Evolutionary conservation across 768 basidiomycete species (phyloP), one percentile per base, ranked within the genome.

Genomic region (Panaeolus cyanescens): DNA sequence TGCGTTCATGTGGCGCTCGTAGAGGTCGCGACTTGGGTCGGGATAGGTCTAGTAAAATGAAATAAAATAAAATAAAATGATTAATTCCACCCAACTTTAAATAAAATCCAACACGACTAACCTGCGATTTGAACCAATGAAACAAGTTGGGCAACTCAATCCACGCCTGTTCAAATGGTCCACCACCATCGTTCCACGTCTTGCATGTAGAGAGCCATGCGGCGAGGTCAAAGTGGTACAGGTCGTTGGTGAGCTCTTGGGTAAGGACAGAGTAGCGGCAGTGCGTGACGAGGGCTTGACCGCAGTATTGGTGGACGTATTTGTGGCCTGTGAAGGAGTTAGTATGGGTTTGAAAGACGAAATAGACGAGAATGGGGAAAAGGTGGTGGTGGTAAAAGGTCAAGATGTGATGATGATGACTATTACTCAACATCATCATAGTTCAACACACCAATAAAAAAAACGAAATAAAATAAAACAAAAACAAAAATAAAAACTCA

Each of bases 231-330:
- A 71, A 68, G 32, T 66, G 62, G 6, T 66, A 60, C 2, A 71
- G 54, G 53, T 71, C 70, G 4, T 60, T 59, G 2, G 65, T 32
- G 3, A 71, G 64, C 54, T 71, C 70, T 12, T 70, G 66, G 4
- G 70, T 71, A 33, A 71, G 62, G 25, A 71, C 70, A 17, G 69
- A 68, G 34, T 64, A 66, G 25, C 70, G 66, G 37, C 68, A 70
- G 33, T 71, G 70, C 31, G 69, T 70, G 32, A 70, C 70, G 57
- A 70, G 65, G 25, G 68, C 68, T 58, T 70, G 70, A 17, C 69
- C 70, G 4, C 69, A 66, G 58, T 71, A 71, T 56, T 70, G 70
- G 59, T 71, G 70, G 5, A 70, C 70, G 32, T 63, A 68, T 37
- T 68, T 67, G 56, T 68, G 69, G 50, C 67, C 69, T 68, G 17